phyloP scores from a whole-genome alignment of 768 basidiomycete species.

The Rhodotorula toruloides region DNA sequence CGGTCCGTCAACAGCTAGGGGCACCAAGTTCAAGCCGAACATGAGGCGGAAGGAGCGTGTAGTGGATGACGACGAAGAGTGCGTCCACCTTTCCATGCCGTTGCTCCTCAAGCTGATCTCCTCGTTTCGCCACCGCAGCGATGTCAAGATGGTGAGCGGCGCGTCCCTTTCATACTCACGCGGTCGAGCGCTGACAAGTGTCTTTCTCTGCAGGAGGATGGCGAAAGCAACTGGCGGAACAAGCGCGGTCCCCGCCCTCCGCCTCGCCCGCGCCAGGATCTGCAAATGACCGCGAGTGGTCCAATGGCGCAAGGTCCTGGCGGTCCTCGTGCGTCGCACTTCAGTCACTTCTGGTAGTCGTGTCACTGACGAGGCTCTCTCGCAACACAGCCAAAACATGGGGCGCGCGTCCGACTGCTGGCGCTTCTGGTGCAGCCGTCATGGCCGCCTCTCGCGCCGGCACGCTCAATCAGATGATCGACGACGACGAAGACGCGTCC shows the following conservation, averaged over 20 bases:
- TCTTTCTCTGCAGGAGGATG: slow-evolving; percentile 13
- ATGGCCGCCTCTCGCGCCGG: slow-evolving; percentile 37
- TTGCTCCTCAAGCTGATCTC: background rate
- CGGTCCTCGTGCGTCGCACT: slow-evolving; percentile 23
- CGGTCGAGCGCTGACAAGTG: too few species aligned
- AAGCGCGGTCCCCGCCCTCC: slow-evolving; percentile 24
- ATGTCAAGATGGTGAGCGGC: slow-evolving; percentile 38
- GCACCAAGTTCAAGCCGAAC: slow-evolving; percentile 33
- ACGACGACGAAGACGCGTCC: slow-evolving; percentile 41
- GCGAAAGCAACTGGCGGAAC: background rate
- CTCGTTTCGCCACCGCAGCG: background rate
- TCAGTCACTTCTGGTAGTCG: background rate
- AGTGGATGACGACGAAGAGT: slow-evolving; percentile 32
- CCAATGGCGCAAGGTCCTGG: slow-evolving; percentile 40
- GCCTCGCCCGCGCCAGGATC: slow-evolving; percentile 15
- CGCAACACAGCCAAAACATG: slow-evolving; percentile 15
- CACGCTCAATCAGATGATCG: slow-evolving; percentile 27
- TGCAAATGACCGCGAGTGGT: slow-evolving; percentile 36
- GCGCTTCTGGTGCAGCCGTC: slow-evolving; percentile 29
- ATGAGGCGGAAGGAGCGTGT: slow-evolving; percentile 17
- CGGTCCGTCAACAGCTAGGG: background rate
- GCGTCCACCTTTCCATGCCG: background rate
- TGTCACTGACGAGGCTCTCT: background rate
- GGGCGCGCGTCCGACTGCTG: slow-evolving; percentile 7
- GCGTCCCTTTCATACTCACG: too few species aligned